These are phyloP conservation scores for Citrus hindsii DNA, from an alignment of 345 rosid genomes.

Conservation along the genomic window DNA sequence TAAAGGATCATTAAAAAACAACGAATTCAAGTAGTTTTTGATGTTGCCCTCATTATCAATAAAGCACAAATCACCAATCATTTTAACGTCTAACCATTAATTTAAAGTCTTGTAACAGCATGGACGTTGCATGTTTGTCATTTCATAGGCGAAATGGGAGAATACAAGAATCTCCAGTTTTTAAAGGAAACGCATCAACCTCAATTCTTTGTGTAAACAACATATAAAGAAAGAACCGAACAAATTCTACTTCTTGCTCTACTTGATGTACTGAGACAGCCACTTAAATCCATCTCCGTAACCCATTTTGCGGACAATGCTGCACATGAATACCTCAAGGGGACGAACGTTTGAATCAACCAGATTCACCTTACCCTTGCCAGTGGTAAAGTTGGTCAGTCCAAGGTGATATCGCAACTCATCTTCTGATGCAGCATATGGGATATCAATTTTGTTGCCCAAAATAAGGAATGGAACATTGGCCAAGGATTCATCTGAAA, in stretches of 20 bases:
- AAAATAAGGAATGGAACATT: conserved; percentile 60
- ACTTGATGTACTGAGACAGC: conserved; percentile 73
- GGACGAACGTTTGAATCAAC: conserved; percentile 55
- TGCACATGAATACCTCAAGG: conserved; percentile 73
- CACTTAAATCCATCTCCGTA: conserved; percentile 78
- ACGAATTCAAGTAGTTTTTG: neutral
- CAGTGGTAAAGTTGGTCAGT: conserved; percentile 67
- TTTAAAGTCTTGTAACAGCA: neutral
- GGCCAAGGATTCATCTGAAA: conserved; percentile 55
- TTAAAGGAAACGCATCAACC: conserved; percentile 9
- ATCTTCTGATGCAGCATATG: conserved; percentile 70
- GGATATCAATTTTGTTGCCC: conserved; percentile 73
- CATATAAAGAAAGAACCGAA: conserved; percentile 8
- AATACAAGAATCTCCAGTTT: conserved; percentile 7
- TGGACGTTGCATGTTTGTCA: neutral
- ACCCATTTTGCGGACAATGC: conserved; percentile 78
- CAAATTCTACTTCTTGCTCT: conserved; percentile 12
- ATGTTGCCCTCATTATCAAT: neutral
- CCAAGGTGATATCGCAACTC: conserved; percentile 66
- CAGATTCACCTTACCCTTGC: conserved; percentile 57
- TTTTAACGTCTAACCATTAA: neutral
- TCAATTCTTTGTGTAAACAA: conserved; percentile 20
- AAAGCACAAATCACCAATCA: neutral
- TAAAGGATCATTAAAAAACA: neutral
- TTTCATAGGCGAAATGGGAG: neutral